phyloP scores from a whole-genome alignment of 176 grass and related monocot genomes.

The Sorghum bicolor region DNA sequence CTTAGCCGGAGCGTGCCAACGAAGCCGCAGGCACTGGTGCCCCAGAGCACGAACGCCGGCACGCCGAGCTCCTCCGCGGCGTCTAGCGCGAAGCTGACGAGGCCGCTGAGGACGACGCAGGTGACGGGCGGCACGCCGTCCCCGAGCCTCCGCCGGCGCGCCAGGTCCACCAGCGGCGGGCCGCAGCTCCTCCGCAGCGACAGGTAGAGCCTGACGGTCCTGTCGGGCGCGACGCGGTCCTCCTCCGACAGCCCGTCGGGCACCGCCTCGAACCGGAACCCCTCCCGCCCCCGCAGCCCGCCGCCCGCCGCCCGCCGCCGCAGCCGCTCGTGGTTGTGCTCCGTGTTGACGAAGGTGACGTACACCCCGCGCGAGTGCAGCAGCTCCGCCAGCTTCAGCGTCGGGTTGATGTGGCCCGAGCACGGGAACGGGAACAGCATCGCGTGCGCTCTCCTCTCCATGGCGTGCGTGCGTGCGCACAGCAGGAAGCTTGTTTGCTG shows the following conservation, averaged over 20 bases:
- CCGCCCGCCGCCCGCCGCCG: neutral
- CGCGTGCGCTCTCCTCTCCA: slow-evolving; percentile 36
- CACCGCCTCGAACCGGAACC: slow-evolving; percentile 43
- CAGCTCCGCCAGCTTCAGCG: slow-evolving; percentile 50
- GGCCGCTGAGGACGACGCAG: slow-evolving; percentile 45
- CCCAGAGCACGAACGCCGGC: slow-evolving; percentile 47
- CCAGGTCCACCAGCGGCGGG: slow-evolving; percentile 31
- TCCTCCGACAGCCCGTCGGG: slow-evolving; percentile 32
- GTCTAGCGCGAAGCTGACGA: slow-evolving; percentile 42
- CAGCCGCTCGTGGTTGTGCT: slow-evolving; percentile 50
- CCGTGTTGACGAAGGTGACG: slow-evolving; percentile 63
- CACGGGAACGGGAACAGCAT: slow-evolving; percentile 67
- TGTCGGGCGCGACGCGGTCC: slow-evolving; percentile 19
- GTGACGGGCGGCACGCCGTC: slow-evolving; percentile 26
- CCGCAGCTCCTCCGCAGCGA: slow-evolving; percentile 23
- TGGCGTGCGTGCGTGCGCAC: neutral
- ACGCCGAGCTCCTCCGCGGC: slow-evolving; percentile 33
- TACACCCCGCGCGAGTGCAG: slow-evolving; percentile 48
- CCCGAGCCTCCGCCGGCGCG: neutral
- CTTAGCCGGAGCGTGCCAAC: slow-evolving; percentile 22
- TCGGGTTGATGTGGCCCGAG: slow-evolving; percentile 71
- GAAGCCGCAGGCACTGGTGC: slow-evolving; percentile 44
- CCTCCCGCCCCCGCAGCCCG: neutral
- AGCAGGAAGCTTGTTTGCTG: neutral
- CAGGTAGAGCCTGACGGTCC: slow-evolving; percentile 32